Percentiles rank a stretch among this genome's conserved stretches.
These are phyloP conservation scores for Curvularia spicifera DNA, from an alignment of 2,329 filamentous ascomycete species.

Conservation along the genomic window DNA sequence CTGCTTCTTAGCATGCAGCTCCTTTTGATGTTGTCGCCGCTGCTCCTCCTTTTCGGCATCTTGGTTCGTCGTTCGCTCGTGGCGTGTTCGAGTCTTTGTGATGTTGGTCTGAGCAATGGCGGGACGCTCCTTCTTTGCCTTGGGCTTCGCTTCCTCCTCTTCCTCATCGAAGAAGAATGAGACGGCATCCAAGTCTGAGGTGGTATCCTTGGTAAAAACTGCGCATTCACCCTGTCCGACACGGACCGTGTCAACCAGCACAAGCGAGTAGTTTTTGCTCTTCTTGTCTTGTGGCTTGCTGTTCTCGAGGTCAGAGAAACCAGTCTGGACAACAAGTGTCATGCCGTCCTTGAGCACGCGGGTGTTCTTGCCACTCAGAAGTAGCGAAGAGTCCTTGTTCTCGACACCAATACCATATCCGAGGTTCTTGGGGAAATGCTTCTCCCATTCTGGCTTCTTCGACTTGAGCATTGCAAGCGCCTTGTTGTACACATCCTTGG, in stretches of 20 bases:
- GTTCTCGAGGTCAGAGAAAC: conserved; percentile 88
- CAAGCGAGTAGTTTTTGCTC: conserved; percentile 85
- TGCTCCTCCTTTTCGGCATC: conserved; percentile 89
- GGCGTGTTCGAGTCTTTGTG: conserved; percentile 88
- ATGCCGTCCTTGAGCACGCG: conserved; percentile 91
- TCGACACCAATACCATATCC: conserved; percentile 94
- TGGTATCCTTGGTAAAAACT: conserved; percentile 91
- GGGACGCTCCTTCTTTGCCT: conserved; percentile 85
- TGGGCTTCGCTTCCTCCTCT: conserved; percentile 80
- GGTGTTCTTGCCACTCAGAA: conserved; percentile 85
- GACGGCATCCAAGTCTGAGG: conserved; percentile 88
- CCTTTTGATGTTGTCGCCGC: conserved; percentile 90
- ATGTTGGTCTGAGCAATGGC: conserved; percentile 95
- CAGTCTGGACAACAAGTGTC: conserved; percentile 90
- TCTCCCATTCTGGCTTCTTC: conserved; percentile 94
- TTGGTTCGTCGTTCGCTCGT: conserved; percentile 84
- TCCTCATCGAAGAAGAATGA: conserved; percentile 99
- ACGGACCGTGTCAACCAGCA: conserved; percentile 91
- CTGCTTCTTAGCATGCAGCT: conserved; percentile 82
- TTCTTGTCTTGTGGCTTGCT: conserved; percentile 86
- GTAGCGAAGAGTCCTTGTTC: conserved; percentile 79
- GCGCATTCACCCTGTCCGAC: conserved; percentile 79
- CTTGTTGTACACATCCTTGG: conserved; percentile 91
- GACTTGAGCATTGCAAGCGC: conserved; percentile 79
- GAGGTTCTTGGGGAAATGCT: conserved; percentile 91